Evolutionary conservation across 192 early-diverging fungal genomes (phyloP).

Genomic region (Podila verticillata): DNA sequence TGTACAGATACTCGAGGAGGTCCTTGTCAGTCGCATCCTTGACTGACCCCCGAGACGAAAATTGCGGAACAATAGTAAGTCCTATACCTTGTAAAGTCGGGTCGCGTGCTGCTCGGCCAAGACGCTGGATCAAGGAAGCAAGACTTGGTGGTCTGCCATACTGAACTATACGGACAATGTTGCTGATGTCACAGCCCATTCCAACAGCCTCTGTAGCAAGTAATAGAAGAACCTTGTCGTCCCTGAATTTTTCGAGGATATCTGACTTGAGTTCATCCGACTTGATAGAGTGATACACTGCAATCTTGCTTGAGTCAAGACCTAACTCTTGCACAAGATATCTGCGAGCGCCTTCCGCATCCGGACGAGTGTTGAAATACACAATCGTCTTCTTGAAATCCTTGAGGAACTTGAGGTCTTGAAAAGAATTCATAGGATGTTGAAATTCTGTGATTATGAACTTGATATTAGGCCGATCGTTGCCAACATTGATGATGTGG

Average conservation of each 20-base stretch:
- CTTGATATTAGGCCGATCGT: background rate
- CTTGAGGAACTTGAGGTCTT: background rate
- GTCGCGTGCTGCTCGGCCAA: slow-evolving; percentile 15
- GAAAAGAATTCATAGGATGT: background rate
- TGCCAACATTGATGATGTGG: background rate
- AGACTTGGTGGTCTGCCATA: slow-evolving; percentile 6
- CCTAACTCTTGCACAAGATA: too few relatives aligned
- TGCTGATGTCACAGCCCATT: slow-evolving; percentile 31
- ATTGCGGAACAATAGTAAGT: background rate
- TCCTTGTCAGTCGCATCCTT: background rate
- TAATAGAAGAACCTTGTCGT: background rate
- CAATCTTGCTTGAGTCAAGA: background rate
- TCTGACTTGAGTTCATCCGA: background rate
- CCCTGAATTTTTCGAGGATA: background rate
- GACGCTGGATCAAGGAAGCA: slow-evolving; percentile 11
- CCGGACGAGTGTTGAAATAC: background rate
- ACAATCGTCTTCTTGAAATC: background rate
- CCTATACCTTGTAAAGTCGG: slow-evolving; percentile 9
- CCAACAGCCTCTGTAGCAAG: slow-evolving; percentile 11
- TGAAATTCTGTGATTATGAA: background rate
- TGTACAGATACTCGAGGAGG: background rate
- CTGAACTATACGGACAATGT: slow-evolving; percentile 19
- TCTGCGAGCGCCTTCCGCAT: background rate
- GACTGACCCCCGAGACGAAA: too few relatives aligned
- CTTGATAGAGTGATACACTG: background rate